Evolutionary conservation across 2,329 filamentous ascomycete genomes (phyloP), one percentile per base, ranked within the genome.

Genomic region (Aspergillus fischeri): DNA sequence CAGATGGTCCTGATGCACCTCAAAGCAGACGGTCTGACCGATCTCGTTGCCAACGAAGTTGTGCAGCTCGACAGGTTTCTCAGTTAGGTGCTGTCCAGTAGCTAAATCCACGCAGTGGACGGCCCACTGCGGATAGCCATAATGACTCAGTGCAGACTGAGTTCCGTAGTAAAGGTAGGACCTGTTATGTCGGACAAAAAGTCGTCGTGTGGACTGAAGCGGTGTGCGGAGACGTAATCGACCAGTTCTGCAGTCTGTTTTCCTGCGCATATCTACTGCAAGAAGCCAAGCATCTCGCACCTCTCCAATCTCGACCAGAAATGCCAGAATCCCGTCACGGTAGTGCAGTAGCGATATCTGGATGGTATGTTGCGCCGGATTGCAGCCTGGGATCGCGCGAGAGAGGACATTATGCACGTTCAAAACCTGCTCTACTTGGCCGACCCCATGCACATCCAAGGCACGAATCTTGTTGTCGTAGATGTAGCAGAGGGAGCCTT

Each of bases 21-120:
- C 87, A 66, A 92, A 92, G 59, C 84, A 88, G n/a, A 90, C 77
- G 0, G 84, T 86, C 10, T 81, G 82, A 5, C 86, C 86, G 32
- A 91, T 79, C 49, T 89, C 87, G 20, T 78, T 81, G 1, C 87
- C 88, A 47, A 83, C 81, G 56, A 89, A 77, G 25, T 84, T 78
- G 41, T 81, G 73, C 3, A 90, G 74, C 35, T 83, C 75, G 4
- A 87, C 67, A 5, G 73, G 68, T 44, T 76, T 78, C 10, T 74
- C 63, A 0, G 74, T 68, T 21, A 79, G 67, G 73, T 78, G 80
- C n/a, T 67, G 67, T 2, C 67, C 59, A 1, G 67, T 70, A 8
- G 59, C 52, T 38, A 88, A 70, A 59, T 82, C 69, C 59, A 82
- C 82, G 2, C 82, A 81, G 29, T 78, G 74, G 32, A 91, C 74